Evolutionary conservation across 2,329 filamentous ascomycete species (phyloP).

Genomic region (Trichophyton benhamiae): DNA sequence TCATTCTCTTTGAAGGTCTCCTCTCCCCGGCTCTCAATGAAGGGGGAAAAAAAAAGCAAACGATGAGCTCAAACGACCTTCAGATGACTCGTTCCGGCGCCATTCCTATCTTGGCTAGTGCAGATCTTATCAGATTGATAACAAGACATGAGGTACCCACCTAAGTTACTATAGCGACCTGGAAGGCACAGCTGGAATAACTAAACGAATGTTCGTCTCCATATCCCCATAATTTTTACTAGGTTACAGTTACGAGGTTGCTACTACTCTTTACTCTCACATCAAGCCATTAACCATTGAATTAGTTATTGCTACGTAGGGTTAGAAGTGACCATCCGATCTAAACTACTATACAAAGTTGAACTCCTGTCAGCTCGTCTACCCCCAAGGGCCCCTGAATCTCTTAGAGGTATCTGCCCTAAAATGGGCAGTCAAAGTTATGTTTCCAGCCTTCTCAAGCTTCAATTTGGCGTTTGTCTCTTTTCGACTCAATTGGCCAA

Average conservation of each 20-base stretch:
- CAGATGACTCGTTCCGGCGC: neutral
- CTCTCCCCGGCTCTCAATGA: neutral
- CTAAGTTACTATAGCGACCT: no score
- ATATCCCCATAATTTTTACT: no score
- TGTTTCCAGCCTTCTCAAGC: neutral
- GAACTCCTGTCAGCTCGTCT: neutral
- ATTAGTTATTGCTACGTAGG: no score
- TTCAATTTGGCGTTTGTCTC: neutral
- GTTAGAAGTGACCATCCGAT: no score
- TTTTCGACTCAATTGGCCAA: neutral
- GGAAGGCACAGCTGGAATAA: no score
- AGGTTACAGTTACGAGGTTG: no score
- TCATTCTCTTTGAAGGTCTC: neutral
- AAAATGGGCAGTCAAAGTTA: neutral
- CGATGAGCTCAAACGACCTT: neutral
- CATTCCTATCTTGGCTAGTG: neutral
- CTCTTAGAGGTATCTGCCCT: neutral
- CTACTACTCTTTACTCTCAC: no score
- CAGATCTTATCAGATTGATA: slow-evolving; percentile 5
- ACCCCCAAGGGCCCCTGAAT: neutral
- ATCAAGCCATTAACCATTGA: no score
- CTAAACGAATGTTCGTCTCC: no score
- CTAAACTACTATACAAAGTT: no score
- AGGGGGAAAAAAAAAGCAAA: neutral
- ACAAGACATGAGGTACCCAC: neutral